Evolutionary conservation across 345 rosid species (phyloP), one percentile per base, ranked within the genome.

Genomic region (Pseudoturritis turrita): DNA sequence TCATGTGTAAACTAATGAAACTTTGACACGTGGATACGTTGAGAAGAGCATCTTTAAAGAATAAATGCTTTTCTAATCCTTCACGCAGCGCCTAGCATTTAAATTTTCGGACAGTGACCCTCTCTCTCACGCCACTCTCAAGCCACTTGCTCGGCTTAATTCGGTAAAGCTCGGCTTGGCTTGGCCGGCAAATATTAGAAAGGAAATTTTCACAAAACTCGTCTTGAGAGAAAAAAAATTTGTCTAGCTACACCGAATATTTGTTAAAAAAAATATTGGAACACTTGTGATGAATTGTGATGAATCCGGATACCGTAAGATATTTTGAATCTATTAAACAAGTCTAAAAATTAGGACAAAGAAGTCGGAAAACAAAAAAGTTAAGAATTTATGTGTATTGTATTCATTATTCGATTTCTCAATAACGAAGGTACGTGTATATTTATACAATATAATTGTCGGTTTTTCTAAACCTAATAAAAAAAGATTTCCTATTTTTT

Each of bases 21-120:
- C 0, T 1, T 0, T 14, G 73, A 49, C 77, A 77, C 80, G 72
- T 71, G 72, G 72, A 65, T 31, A 17, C 14, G 43, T 65, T 51
- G 65, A 71, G 77, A 70, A 66, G 51, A 71, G 72, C 72, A 71
- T 71, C 71, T 75, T 71, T 37, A 15, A n/a, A 77, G 53, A 77
- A 77, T 71, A 77, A 77, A 65, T 64, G 77, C 77, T 71, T 77
- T 71, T 77, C 68, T 64, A 76, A 76, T 70, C 79, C 76, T 71
- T 63, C 61, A 70, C 76, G 76, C 68, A 54, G 68, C 79, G 74
- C 55, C 64, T 31, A 68, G 55, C 76, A 63, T 70, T 76, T 56
- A 70, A 70, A 62, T 45, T 63, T 14, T 10, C 7, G 71, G 67
- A 77, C 35, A 75, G 65, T 54, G 75, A 75, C 74, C 25, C 59